Evolutionary conservation across 2,329 filamentous ascomycete genomes (phyloP), one percentile per base, ranked within the genome.

Genomic region (Tolypocladium cylindrosporum): DNA sequence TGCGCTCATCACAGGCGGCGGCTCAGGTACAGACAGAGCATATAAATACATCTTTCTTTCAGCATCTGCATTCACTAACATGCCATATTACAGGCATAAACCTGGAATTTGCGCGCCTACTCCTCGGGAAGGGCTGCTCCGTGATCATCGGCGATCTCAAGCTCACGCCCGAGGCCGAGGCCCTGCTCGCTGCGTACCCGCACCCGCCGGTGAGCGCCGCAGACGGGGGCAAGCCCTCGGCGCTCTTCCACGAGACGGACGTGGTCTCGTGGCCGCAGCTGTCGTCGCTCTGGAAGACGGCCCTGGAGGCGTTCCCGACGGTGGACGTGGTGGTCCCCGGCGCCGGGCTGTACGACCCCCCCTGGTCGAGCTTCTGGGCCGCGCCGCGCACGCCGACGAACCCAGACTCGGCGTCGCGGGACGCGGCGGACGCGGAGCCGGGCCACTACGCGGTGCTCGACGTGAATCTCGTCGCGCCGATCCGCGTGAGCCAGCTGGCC

Each of bases 291-390:
- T 74, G 69, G 67, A 56, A 62, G n/a, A 59, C 57, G 2, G 65
- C 68, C 3, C 57, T 72, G 7, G 54, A 61, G 1, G 57, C 60
- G 48, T 73, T 74, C 59, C 60, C 64, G 3, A 64, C 54, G 6
- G 54, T 74, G 51, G 71, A 75, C 61, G 68, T 74, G 40, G 70
- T 74, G n/a, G 64, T 73, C 21, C 65, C 69, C 27, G 72, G 71
- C 34, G 73, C 73, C 11, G 71, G 71, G 19, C 52, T 74, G 41
- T 74, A 72, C 60, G 73, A 75, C 54, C 74, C 73, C 4, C 59
- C 63, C 13, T 71, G 64, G 62, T 68, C 67, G 36, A 67, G 62
- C 40, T 75, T 75, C 67, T 75, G 71, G 72, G 61, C 68, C 24
- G 60, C 72, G 13, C 72, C 71, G 7, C 61, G 56, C 39, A 67